phyloP scores from a whole-genome alignment of 495 filamentous ascomycete species.

The Neurospora sp. region DNA sequence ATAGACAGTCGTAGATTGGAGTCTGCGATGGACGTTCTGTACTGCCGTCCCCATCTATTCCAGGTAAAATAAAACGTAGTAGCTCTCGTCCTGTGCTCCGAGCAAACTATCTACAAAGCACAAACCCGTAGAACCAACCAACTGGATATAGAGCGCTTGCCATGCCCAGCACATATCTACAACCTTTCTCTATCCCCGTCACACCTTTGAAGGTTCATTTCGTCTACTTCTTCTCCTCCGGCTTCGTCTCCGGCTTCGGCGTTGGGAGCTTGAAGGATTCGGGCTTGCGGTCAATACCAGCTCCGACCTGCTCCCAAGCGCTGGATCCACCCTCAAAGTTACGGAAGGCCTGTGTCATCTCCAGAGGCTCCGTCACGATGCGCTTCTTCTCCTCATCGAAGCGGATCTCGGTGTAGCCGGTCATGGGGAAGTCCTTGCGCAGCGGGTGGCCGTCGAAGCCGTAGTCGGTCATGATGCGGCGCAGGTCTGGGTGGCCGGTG shows the following conservation, averaged over 20 bases:
- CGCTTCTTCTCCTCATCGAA: constrained; percentile 99
- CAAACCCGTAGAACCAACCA: not conserved
- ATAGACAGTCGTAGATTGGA: not conserved
- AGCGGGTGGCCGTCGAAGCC: constrained; percentile 97
- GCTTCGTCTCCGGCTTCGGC: constrained; percentile 85
- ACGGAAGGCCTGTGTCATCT: constrained; percentile 97
- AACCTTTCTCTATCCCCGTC: not conserved
- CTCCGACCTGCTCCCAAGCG: constrained; percentile 85
- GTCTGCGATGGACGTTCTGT: not conserved
- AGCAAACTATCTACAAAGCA: not conserved
- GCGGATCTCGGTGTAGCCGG: constrained; percentile 95
- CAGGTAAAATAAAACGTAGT: not conserved
- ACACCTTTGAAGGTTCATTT: too few relatives aligned
- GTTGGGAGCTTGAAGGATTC: constrained; percentile 90
- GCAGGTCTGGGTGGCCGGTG: constrained; percentile 84
- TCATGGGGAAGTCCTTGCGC: constrained; percentile 96
- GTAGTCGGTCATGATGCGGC: constrained; percentile 99
- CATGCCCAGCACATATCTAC: constrained; percentile 15
- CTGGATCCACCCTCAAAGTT: constrained; percentile 87
- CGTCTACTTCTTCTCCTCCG: constrained; percentile 84
- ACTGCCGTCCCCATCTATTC: not conserved
- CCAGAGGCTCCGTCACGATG: constrained; percentile 93
- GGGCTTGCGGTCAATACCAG: constrained; percentile 68
- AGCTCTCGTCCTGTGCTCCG: not conserved
- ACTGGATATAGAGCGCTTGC: constrained; percentile 7